These are phyloP conservation scores for Camellia granthamiana DNA, from an alignment of 148 eudicot species.

Conservation along the genomic window DNA sequence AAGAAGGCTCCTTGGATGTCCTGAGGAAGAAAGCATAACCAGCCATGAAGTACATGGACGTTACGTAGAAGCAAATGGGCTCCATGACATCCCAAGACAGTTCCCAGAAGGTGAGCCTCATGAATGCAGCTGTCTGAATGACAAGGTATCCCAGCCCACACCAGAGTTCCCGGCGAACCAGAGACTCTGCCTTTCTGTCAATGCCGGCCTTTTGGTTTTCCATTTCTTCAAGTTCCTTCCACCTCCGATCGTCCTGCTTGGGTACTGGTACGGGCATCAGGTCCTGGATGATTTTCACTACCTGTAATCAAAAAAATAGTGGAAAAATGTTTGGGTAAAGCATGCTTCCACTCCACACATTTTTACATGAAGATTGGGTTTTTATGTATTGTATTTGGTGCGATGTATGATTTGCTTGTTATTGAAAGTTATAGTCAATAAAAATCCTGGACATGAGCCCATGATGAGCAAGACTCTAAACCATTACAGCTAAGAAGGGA, in stretches of 20 bases:
- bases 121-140: slow-evolving; percentile 77
- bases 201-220: slow-evolving; percentile 61
- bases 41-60: slow-evolving; percentile 77
- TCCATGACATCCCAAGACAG: slow-evolving; percentile 99
- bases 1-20: slow-evolving; percentile 80
- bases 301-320: slow-evolving; percentile 49
- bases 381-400: neutral
- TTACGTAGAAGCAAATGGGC: slow-evolving; percentile 88
- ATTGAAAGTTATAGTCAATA: neutral
- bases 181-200: slow-evolving; percentile 59
- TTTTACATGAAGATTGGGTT: neutral
- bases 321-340: slow-evolving; percentile 49
- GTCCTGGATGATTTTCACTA: slow-evolving; percentile 60
- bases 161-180: slow-evolving; percentile 78
- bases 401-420: neutral
- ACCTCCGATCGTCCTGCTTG: slow-evolving; percentile 37
- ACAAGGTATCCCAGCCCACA: slow-evolving; percentile 68
- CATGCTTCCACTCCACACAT: slow-evolving; percentile 26
- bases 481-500: neutral
- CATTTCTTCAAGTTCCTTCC: slow-evolving; percentile 53
- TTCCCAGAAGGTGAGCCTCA: slow-evolving; percentile 97
- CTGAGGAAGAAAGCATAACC: slow-evolving; percentile 81
- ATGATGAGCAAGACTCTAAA: no score
- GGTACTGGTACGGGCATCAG: slow-evolving; percentile 33
- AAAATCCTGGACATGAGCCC: no score